These are phyloP conservation scores for Artomyces pyxidatus DNA, from an alignment of 768 basidiomycete species.

Conservation along the genomic window DNA sequence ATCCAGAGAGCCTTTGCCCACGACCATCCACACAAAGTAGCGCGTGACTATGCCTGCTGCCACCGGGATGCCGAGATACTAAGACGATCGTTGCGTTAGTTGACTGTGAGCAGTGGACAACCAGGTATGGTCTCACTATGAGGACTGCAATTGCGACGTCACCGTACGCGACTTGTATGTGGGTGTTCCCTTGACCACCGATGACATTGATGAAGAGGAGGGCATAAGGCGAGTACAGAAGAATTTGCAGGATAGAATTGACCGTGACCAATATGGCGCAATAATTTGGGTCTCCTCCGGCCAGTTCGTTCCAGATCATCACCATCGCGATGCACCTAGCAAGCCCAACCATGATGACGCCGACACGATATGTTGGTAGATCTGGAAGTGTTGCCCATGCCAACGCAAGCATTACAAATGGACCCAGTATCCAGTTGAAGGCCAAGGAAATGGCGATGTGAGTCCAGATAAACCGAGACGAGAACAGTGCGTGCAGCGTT, in stretches of 20 bases:
- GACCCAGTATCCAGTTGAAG: constrained; percentile 77
- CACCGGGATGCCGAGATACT: constrained; percentile 83
- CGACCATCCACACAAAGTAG: constrained; percentile 36
- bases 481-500: constrained; percentile 47
- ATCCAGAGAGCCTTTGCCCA: constrained; percentile 39
- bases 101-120: neutral
- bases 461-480: constrained; percentile 45
- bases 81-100: constrained; percentile 1
- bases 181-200: constrained; percentile 32
- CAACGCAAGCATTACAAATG: constrained; percentile 75
- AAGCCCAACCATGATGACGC: constrained; percentile 77
- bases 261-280: constrained; percentile 76
- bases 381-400: constrained; percentile 86
- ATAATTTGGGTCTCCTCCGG: constrained; percentile 58
- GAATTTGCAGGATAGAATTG: constrained; percentile 73
- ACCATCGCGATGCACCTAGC: constrained; percentile 71
- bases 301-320: constrained; percentile 76
- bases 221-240: constrained; percentile 67
- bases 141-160: constrained; percentile 58
- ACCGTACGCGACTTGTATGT: constrained; percentile 45
- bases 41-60: constrained; percentile 66
- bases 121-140: constrained; percentile 41
- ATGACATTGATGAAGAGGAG: constrained; percentile 70
- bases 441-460: constrained; percentile 62
- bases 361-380: constrained; percentile 62